Conservation (phyloP, 805 yeast species). For the Barnettozyma sucrosica region DNA sequence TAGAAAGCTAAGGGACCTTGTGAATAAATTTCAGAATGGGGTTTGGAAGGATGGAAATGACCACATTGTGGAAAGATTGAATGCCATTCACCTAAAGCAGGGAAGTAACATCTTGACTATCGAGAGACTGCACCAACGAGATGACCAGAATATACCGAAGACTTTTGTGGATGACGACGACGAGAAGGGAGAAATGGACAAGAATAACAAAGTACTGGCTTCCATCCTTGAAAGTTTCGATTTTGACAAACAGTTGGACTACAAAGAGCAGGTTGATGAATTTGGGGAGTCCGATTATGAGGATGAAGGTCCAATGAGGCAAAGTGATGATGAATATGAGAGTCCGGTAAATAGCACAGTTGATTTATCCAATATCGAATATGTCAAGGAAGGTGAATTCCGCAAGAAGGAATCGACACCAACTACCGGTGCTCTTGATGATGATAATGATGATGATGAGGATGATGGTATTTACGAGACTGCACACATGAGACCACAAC, state of each 20-base stretch:
- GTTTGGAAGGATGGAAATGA: slow-evolving; percentile 78
- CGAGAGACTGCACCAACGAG: slow-evolving; percentile 14
- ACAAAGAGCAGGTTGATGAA: slow-evolving; percentile 36
- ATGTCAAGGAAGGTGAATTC: slow-evolving; percentile 26
- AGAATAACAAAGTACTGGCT: slow-evolving; percentile 42
- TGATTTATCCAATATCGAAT: slow-evolving; percentile 21
- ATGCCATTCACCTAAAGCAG: slow-evolving; percentile 15
- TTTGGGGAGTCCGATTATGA: slow-evolving; percentile 41
- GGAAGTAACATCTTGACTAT: slow-evolving; percentile 13
- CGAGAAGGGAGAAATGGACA: slow-evolving; percentile 36
- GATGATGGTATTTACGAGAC: slow-evolving; percentile 13
- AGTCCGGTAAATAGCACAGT: slow-evolving; percentile 17
- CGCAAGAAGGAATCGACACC: slow-evolving; percentile 7
- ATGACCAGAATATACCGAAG: slow-evolving; percentile 14
- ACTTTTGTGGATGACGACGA: slow-evolving; percentile 32
- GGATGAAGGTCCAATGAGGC: slow-evolving; percentile 31
- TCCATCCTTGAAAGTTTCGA: slow-evolving; percentile 42
- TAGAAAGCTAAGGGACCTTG: slow-evolving; percentile 55
- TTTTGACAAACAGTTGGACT: slow-evolving; percentile 45
- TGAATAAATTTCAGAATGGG: slow-evolving; percentile 54
- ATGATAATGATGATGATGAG: slow-evolving; percentile 23
- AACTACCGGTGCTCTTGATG: slow-evolving; percentile 16
- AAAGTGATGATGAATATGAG: slow-evolving; percentile 30
- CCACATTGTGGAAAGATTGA: slow-evolving; percentile 64
- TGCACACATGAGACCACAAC: slow-evolving; percentile 7